phyloP scores from a whole-genome alignment of 805 yeast species.

The Cyberlindnera amylophila region DNA sequence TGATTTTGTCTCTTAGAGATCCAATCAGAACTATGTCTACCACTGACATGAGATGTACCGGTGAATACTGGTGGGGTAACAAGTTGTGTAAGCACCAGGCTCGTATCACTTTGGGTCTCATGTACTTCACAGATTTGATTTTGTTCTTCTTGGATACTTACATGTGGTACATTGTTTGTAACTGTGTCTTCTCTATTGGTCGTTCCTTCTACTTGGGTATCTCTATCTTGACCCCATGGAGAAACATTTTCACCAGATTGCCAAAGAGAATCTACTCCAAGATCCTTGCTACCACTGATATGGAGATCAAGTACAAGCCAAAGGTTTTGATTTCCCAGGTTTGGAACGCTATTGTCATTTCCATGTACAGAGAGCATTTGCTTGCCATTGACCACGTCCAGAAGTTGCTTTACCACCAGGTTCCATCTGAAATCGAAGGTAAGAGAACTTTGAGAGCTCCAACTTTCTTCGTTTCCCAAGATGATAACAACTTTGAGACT shows the following conservation, averaged over 20 bases:
- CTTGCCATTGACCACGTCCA: constrained; percentile 98
- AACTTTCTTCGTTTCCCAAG: constrained; percentile 96
- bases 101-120: constrained; percentile 83
- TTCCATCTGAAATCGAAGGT: constrained; percentile 97
- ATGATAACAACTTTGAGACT: constrained; percentile 86
- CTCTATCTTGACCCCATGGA: constrained; percentile 98
- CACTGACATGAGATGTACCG: constrained; percentile 88
- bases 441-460: constrained; percentile 98
- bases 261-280: constrained; percentile 99
- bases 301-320: constrained; percentile 99
- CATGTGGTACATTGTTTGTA: constrained; percentile 96
- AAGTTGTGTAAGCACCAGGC: constrained; percentile 81
- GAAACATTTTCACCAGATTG: constrained; percentile 94
- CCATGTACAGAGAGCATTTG: constrained; percentile 99
- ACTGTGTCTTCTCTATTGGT: constrained; percentile 94
- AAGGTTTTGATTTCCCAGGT: constrained; percentile 97
- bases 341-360: constrained; percentile 98
- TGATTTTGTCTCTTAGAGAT: constrained; percentile 86
- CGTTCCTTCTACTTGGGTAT: constrained; percentile 98
- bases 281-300: constrained; percentile 95
- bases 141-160: constrained; percentile 98
- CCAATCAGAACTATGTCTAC: constrained; percentile 88
- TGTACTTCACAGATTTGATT: constrained; percentile 88
- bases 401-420: constrained; percentile 95
- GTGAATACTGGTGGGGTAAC: constrained; percentile 87